A percentile compares a stretch with the other conserved stretches of the same genome.
phyloP scores from a whole-genome alignment of 1,284 basidiomycete genomes.

The Pyrrhoderma noxium region DNA sequence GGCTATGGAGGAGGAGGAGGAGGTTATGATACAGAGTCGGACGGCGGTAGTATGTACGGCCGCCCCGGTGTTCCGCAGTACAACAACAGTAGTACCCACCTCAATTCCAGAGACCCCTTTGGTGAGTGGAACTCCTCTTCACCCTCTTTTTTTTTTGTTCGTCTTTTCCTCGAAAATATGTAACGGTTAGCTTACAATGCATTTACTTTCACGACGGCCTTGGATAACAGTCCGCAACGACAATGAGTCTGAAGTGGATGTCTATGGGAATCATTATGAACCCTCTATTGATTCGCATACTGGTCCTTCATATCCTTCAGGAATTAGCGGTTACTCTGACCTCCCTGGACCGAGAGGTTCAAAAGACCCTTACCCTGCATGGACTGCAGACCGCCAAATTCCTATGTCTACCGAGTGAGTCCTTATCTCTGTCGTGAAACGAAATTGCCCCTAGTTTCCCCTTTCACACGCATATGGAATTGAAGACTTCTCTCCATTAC shows the following conservation, averaged over 20 bases:
- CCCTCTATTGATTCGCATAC: slow-evolving; percentile 34
- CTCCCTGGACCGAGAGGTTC: slow-evolving; percentile 42
- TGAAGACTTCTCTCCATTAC: background rate
- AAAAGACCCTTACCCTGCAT: slow-evolving; percentile 86
- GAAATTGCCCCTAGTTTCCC: no score
- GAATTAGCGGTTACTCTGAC: slow-evolving; percentile 49
- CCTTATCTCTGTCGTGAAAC: background rate
- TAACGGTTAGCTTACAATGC: background rate
- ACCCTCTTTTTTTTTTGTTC: background rate
- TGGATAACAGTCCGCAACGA: slow-evolving; percentile 22
- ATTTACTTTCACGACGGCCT: slow-evolving; percentile 20
- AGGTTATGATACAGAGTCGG: slow-evolving; percentile 4
- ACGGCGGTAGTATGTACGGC: slow-evolving; percentile 14
- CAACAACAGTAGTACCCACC: slow-evolving; percentile 18
- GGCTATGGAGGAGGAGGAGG: no score
- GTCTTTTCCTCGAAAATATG: background rate
- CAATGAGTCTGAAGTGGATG: slow-evolving; percentile 40
- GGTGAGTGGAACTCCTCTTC: slow-evolving; percentile 16
- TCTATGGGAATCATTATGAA: slow-evolving; percentile 28
- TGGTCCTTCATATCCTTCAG: slow-evolving; percentile 37
- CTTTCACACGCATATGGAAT: background rate
- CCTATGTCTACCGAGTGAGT: slow-evolving; percentile 83
- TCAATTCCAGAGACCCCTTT: slow-evolving; percentile 24
- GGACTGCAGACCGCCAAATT: slow-evolving; percentile 89
- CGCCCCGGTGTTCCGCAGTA: slow-evolving; percentile 18